phyloP scores from a whole-genome alignment of 1,139 yeast species.

The Wickerhamomyces sp. region DNA sequence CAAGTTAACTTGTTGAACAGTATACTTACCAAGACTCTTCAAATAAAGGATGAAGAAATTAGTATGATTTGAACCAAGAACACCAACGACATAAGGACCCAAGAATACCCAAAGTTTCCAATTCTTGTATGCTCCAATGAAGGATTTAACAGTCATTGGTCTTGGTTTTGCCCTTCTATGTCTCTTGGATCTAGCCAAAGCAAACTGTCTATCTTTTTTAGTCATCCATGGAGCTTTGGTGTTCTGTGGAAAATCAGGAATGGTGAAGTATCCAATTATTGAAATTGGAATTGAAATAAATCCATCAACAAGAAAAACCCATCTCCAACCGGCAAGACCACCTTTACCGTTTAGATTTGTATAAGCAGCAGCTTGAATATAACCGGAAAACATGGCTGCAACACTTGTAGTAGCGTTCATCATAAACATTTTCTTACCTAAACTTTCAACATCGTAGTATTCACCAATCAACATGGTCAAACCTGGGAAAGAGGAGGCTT shows the following conservation, averaged over 20 bases:
- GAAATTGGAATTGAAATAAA: conserved; percentile 29
- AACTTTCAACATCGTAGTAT: conserved; percentile 26
- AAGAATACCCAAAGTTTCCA: conserved; percentile 6
- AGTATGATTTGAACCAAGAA: conserved; percentile 2
- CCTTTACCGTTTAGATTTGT: conserved; percentile 24
- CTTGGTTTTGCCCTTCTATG: conserved; percentile 1
- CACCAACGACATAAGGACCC: conserved; percentile 2
- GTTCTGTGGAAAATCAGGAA: conserved; percentile 38
- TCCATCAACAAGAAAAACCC: conserved; percentile 32
- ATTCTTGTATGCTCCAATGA: neutral
- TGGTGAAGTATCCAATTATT: conserved; percentile 24
- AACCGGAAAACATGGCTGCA: conserved; percentile 32
- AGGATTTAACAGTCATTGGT: conserved; percentile 2
- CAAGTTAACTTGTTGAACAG: conserved; percentile 22
- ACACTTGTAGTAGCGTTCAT: conserved; percentile 29
- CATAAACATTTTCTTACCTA: conserved; percentile 23
- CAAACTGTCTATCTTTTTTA: conserved; percentile 8
- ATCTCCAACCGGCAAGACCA: conserved; percentile 32
- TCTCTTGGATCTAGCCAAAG: conserved; percentile 6
- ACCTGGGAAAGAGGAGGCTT: conserved; percentile 16
- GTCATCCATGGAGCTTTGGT: conserved; percentile 5
- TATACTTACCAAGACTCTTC: conserved; percentile 16
- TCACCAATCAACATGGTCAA: conserved; percentile 24
- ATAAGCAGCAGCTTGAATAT: conserved; percentile 29
- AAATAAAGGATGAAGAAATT: conserved; percentile 19